Base-by-base conservation (phyloP, 768 basidiomycete species). In the Lactifluus subvellereus region DNA sequence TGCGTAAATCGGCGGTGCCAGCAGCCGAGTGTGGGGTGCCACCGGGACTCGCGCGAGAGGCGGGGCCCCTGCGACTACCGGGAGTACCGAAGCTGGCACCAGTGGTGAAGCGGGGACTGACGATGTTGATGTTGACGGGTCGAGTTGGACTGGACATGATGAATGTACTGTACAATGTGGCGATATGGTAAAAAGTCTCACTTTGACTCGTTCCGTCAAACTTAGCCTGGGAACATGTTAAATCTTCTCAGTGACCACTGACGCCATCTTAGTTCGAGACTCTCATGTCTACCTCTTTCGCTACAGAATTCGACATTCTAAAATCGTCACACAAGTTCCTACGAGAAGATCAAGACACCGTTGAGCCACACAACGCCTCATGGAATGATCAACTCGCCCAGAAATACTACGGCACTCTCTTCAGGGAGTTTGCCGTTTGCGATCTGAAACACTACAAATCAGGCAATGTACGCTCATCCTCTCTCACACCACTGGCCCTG, bases 371-470 rank as follows among this genome's bases (percentile, higher is more conserved):
- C 3, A 48, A 42, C 7, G 4, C 52, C 40, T 77, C 84, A 1
- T 98, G 94, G 91, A 86, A 95, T 70, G 91, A 95, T 52, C 79
- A 85, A 64, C 78, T 98, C 32, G 95, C 96, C 0, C 78, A 81
- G 64, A 95, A 94, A 69, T 98, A 95, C 77, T 95, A 98, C 69
- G 77, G 81, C 13, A 89, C 76, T 67, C 82, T 98, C 3, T 97
- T 93, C 72, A 88, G 92, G 66, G 95, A 98, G 74, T 98, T 87
- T 69, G 92, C 91, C 0, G 78, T 94, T 22, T 94, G 91, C 71
- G 93, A 98, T 74, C 77, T 98, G 63, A 98, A 98, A 77, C 96
- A 98, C 71, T 97, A 91, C 79, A 97, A 94, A 76, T 86, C 89
- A 0, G 91, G 92, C 16, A 88, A 90, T 64, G 93, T 95, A 65